Base-by-base conservation (phyloP, 2,329 filamentous ascomycete genomes). In the Madurella mycetomatis region DNA sequence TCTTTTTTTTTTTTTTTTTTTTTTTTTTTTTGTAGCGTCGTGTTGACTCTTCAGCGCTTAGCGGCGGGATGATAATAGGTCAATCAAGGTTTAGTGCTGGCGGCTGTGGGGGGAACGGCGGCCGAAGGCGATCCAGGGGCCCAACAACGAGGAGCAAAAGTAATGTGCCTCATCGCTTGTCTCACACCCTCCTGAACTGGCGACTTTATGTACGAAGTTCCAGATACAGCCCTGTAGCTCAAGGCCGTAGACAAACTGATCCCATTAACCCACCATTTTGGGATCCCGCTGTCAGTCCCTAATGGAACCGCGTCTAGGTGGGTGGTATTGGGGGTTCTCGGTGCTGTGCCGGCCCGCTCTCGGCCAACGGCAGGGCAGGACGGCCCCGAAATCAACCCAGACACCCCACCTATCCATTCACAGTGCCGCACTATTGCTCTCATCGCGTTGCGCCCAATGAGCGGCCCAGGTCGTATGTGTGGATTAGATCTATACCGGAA, bases 281-380 rank as follows among this genome's bases (percentile, higher is more conserved):
- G 15, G 15, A 16, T 15, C 11, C 30, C 9, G 34, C 9, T 5
- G 17, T 32, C 17, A 40, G n/a, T 9, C 8, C 12, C 40, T 31
- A 3, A 40, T 31, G 45, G 51, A 44, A 53, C 31, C 13, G 19
- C 40, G 47, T 53, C 51, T 41, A 11, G 40, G 41, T 53, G 50
- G 43, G 47, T 53, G 40, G n/a, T 12, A n/a, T 42, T 52, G 41
- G 41, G 16, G 41, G 41, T 42, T 42, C 9, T 18, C 16, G n/a
- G 41, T 19, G 41, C 16, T 18, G 41, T 42, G 39, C 41, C 41
- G 41, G 16, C 17, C 9, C 41, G 41, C 16, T 18, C 16, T 42
- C 41, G 16, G 5, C 41, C 41, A 42, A 42, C 16, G 16, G 41
- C 12, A 18, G 17, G 9, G 9, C 9, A 19, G 17, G 17, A 9